Conservation (phyloP, 306 rosid genomes). For the Crataegus laevigata region DNA sequence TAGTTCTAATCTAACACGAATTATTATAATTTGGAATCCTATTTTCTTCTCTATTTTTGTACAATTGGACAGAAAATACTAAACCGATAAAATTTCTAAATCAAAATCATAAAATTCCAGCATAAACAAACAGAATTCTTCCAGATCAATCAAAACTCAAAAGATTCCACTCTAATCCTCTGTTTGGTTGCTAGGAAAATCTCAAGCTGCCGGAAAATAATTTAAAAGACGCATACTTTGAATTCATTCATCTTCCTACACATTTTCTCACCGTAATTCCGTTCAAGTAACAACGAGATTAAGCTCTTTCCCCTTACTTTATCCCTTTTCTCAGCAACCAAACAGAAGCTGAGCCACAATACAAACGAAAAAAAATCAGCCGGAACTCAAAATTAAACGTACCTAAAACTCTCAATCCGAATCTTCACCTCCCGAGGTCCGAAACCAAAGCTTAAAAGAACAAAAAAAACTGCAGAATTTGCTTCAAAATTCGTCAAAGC, state of each 20-base stretch:
- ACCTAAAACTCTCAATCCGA: slow-evolving; percentile 29
- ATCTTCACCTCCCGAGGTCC: slow-evolving; percentile 10
- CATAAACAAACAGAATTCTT: not conserved
- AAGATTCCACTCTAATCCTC: slow-evolving; percentile 9
- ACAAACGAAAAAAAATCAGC: slow-evolving; percentile 1
- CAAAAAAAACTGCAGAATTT: not conserved
- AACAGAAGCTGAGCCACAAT: slow-evolving; percentile 6
- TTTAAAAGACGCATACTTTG: slow-evolving; percentile 3
- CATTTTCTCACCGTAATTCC: not conserved
- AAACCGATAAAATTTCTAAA: not conserved
- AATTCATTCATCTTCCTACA: not conserved
- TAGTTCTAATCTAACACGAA: not conserved
- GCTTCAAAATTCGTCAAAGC: slow-evolving; percentile 4
- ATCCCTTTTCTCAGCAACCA: slow-evolving; percentile 19
- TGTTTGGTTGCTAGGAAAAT: slow-evolving; percentile 6
- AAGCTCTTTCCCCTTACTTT: not conserved
- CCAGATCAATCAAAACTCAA: slow-evolving; percentile 20
- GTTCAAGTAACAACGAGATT: not conserved
- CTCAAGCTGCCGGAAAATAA: not conserved
- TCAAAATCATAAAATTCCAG: not conserved
- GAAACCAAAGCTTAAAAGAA: not conserved
- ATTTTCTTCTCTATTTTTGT: not conserved
- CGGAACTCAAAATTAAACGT: slow-evolving; percentile 23
- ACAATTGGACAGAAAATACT: not conserved
- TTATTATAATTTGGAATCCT: not conserved